Base-by-base conservation (phyloP, 1,284 basidiomycete genomes). In the Polyporus tsugae region DNA sequence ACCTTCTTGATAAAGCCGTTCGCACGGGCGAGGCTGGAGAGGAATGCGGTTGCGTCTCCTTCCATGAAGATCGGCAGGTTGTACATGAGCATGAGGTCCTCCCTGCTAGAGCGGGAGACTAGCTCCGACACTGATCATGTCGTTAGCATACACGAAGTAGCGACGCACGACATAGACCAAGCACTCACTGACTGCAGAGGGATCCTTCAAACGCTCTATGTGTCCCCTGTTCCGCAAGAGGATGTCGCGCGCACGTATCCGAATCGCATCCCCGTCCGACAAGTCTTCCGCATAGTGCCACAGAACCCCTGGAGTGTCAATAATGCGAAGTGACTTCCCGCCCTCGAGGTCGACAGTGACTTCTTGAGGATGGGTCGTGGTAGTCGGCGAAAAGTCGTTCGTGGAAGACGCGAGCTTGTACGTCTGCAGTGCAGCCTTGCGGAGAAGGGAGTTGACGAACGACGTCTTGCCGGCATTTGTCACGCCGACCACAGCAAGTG, bases 71-170 rank as follows among this genome's bases (percentile, higher is more conserved):
- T 92, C 15, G 96, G 94, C n/a, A 97, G 85, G 76, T 89, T 92
- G 83, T 97, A 97, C 64, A 92, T 84, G 58, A 97, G 83, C 93
- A 97, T 96, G 60, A 98, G 83, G 79, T 97, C 96, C 76, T 96
- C 92, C 22, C 87, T 81, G 73, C 89, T 89, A 17, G 93, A 89
- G 42, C 90, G 89, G 39, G 87, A 79, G n/a, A 97, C 84, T 69
- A 98, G 89, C 71, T 92, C 86, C 39, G 87, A 82, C 70, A 94
- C 95, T 95, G 75, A 35, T 53, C 66, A 22, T 63, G 25, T 46
- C 25, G 62, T 62, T 5, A 65, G 22, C 9, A 19, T 22, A 36
- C n/a, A 36, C 15, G 11, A 7, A 6, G 39, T 19, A 13, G 5
- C 3, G 19, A 49, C 3, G 46, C 17, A 52, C 35, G 5, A 22